A percentile compares a stretch with the other conserved stretches of the same genome.
These are phyloP conservation scores for Pseudocercospora cruenta DNA, from an alignment of 2,329 filamentous ascomycete species.

Conservation along the genomic window DNA sequence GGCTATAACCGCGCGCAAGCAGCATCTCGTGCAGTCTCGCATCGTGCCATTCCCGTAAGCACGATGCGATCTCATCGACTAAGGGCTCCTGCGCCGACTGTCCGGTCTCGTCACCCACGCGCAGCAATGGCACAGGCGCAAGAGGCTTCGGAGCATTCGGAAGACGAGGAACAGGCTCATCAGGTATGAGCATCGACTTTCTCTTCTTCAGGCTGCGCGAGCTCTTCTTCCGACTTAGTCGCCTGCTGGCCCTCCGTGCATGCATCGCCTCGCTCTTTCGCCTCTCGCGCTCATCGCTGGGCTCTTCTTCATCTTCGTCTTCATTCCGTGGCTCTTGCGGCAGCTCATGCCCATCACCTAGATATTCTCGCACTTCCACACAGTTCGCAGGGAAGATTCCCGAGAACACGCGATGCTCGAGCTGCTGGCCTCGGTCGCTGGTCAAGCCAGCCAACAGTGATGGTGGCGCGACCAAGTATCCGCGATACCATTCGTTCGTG, in stretches of 20 bases:
- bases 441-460: conserved; percentile 90
- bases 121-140: conserved; percentile 94
- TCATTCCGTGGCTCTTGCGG: conserved; percentile 16
- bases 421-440: conserved; percentile 85
- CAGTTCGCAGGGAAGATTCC: conserved; percentile 95
- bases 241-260: conserved; percentile 35
- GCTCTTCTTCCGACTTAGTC: conserved; percentile 35
- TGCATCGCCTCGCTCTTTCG: conserved; percentile 37
- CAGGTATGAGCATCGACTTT: conserved; percentile 24
- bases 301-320: conserved; percentile 49
- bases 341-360: conserved; percentile 62
- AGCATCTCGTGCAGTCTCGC: conserved; percentile 93
- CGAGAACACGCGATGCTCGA: conserved; percentile 96
- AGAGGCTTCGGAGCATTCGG: conserved; percentile 74
- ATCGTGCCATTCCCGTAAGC: conserved; percentile 96
- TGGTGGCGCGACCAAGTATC: conserved; percentile 92
- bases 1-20: conserved; percentile 77
- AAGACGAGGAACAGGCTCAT: conserved; percentile 55
- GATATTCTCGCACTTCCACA: conserved; percentile 89
- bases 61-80: conserved; percentile 97
- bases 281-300: conserved; percentile 21
- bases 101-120: conserved; percentile 95
- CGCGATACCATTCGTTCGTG: conserved; percentile 89
- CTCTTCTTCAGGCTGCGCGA: conserved; percentile 28
- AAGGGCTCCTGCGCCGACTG: conserved; percentile 86